Evolutionary conservation across 192 early-diverging fungal species (phyloP).

Genomic region (Coemansia umbellata): DNA sequence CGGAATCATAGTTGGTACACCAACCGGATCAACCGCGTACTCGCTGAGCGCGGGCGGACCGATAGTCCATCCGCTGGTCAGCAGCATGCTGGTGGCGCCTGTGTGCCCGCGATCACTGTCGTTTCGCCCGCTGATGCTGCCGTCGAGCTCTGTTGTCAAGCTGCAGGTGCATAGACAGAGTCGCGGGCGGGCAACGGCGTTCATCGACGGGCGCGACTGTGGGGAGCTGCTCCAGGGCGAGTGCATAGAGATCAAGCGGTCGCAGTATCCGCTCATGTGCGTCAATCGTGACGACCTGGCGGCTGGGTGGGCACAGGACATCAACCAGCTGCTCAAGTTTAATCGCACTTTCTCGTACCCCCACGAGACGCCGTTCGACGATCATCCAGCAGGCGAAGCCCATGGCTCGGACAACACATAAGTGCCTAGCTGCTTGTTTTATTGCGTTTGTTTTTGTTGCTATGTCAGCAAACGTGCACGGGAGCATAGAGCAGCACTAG

Average conservation of each 20-base stretch:
- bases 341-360: conserved; percentile 63
- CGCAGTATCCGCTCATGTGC: conserved; percentile 73
- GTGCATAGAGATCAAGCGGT: conserved; percentile 54
- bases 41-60: conserved; percentile 82
- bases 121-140: conserved; percentile 78
- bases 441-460: background rate
- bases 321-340: conserved; percentile 84
- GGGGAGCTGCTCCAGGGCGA: conserved; percentile 65
- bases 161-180: conserved; percentile 57
- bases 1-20: conserved; percentile 72
- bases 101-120: conserved; percentile 83
- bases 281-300: conserved; percentile 63
- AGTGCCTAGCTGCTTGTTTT: background rate
- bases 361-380: conserved; percentile 35
- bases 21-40: conserved; percentile 92
- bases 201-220: conserved; percentile 73
- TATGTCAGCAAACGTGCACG: too few species aligned
- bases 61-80: conserved; percentile 76
- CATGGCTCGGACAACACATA: background rate
- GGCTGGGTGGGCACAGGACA: conserved; percentile 75
- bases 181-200: conserved; percentile 64
- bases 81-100: conserved; percentile 69
- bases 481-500: too few species aligned
- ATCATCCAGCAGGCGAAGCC: background rate
- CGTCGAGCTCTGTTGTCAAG: conserved; percentile 59